These are phyloP conservation scores for Puccinia horiana DNA, from an alignment of 1,284 basidiomycete species.

Conservation along the genomic window DNA sequence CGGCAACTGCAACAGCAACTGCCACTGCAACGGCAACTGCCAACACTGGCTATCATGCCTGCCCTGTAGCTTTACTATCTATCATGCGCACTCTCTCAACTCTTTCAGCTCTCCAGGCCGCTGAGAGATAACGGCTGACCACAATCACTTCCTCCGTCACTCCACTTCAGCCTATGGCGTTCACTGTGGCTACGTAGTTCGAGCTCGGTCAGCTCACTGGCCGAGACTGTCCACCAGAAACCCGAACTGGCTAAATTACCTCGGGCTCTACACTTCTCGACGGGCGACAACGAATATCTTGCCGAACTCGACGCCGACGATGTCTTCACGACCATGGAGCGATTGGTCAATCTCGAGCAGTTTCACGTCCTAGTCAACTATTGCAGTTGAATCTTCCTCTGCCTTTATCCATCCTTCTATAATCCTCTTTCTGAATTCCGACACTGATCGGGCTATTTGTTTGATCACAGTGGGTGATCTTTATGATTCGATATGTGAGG, in stretches of 20 bases:
- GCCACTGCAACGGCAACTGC: too few relatives aligned
- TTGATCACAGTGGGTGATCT: constrained; percentile 40
- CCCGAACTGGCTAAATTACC: constrained; percentile 32
- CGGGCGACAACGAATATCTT: constrained; percentile 35
- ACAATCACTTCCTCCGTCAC: background rate
- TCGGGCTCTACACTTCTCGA: constrained; percentile 27
- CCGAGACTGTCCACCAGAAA: constrained; percentile 13
- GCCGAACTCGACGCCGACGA: constrained; percentile 37
- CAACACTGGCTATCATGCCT: background rate
- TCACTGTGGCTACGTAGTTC: constrained; percentile 31
- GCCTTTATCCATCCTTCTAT: background rate
- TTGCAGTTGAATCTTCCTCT: constrained; percentile 30
- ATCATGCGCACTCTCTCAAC: background rate
- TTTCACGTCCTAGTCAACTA: constrained; percentile 43
- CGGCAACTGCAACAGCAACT: background rate
- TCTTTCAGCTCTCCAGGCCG: background rate
- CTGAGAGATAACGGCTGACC: background rate
- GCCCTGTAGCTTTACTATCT: background rate
- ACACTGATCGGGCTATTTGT: background rate
- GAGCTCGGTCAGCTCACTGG: constrained; percentile 20
- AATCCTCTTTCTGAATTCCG: background rate
- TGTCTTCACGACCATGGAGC: constrained; percentile 37
- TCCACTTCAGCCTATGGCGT: constrained; percentile 28
- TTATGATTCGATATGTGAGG: constrained; percentile 45
- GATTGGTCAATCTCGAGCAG: constrained; percentile 25